Evolutionary conservation across 495 filamentous ascomycete species (phyloP), one percentile per base, ranked within the genome.

Genomic region (Aeminium ludgeri): DNA sequence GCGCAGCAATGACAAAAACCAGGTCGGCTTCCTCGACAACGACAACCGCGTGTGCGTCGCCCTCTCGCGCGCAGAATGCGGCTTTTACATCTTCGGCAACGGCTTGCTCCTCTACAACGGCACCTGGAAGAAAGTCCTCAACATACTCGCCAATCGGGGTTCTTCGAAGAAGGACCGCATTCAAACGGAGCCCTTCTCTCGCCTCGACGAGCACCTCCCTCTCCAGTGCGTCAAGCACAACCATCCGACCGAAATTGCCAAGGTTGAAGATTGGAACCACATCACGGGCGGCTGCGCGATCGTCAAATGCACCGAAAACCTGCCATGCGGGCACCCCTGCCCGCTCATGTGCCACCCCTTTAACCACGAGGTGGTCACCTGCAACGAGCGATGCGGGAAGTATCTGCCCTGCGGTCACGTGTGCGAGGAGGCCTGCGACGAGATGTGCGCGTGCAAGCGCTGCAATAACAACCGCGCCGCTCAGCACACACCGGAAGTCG

Each of bases 71-170:
- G 89, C 87, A n/a, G 72, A 70, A 30, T 61, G 74, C 7, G 86
- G 89, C 0, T 72, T 95, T 38, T 96, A 86, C 54, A 67, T 95
- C 19, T 93, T 95, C 49, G 87, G 89, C 2, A 82, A 92, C 48
- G 70, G 70, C 11, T 49, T 61, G 4, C 66, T 72, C 32, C 55
- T 86, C 45, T 67, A 41, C 51, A 57, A 48, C 45, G 53, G 47
- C 55, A 62, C 45, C 27, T 62, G 55, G 67, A 49, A 30, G 28
- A 27, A 34, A 2, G 51, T 62, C 12, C 41, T 59, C 10, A 39
- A 50, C 1, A 59, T 56, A 36, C 39, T 58, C 38, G 47, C 46
- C 17, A 52, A 54, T 12, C 53, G 50, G 42, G 46, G 45, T 28
- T 15, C 18, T 7, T 33, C 30, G 11, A 41, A 45, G 36, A 6